Evolutionary conservation across 495 filamentous ascomycete species (phyloP), one percentile per base, ranked within the genome.

Genomic region (Aeminium ludgeri): DNA sequence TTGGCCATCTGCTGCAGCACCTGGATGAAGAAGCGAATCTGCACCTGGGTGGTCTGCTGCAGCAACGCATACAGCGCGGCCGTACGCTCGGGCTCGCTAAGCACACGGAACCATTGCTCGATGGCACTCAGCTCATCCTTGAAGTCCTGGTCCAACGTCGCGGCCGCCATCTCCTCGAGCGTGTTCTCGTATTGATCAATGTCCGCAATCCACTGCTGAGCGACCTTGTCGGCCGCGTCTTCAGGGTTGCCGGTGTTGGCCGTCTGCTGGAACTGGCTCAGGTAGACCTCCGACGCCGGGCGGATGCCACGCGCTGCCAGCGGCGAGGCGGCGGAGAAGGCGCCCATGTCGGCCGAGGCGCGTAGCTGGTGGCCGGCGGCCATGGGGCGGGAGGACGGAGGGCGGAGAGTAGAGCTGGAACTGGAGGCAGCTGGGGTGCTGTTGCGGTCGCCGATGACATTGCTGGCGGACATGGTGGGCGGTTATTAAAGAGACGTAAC

Each of bases 61-160:
- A 97, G 66, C 44, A 97, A 65, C 25, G 89, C 87, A 63, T 97
- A 96, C 32, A 96, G 62, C 19, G 89, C 91, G 30, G 89, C 89
- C 6, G 89, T 97, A 38, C 89, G 67, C 64, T 97, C 89, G 15
- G 89, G 85, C 62, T 97, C 89, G 54, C 87, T 94, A 40, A 97
- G 67, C 20, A 97, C 89, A 34, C 85, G 80, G 61, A 97, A 97
- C 89, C 89, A 97, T 65, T 97, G 87, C 65, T 97, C 89, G 55
- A 97, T 97, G 44, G 89, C 89, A 60, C 82, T 89, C 38, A 97
- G 74, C 62, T 97, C 89, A 64, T 96, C 89, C 67, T 96, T 97
- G 66, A 97, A 97, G 50, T 97, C 91, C 62, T 97, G 91, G 59
- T 97, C 89, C 27, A 96, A 66, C 10, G 91, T 94, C 34, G 91